Percentiles rank a stretch among this genome's conserved stretches.
These are phyloP conservation scores for Fabrea salina DNA, from an alignment of 169 alveolate species.

Conservation along the genomic window DNA sequence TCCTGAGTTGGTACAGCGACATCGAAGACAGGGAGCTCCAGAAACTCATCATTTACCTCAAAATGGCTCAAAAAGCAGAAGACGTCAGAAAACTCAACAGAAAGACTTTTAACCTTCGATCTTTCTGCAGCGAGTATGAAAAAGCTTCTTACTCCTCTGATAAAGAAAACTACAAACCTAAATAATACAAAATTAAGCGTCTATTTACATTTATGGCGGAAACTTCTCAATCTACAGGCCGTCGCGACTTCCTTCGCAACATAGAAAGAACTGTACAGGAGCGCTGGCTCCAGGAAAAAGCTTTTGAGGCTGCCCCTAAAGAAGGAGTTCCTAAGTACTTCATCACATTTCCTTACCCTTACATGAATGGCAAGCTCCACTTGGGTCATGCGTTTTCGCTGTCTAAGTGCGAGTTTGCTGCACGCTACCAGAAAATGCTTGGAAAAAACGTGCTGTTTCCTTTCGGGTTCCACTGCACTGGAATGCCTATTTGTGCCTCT, in stretches of 20 bases:
- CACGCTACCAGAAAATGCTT: slow-evolving; percentile 92
- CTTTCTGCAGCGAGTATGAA: slow-evolving; percentile 29
- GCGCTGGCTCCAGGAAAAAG: slow-evolving; percentile 85
- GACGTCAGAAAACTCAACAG: slow-evolving; percentile 72
- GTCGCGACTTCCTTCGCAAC: slow-evolving; percentile 14
- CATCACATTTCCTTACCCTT: slow-evolving; percentile 98
- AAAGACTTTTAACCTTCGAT: slow-evolving; percentile 38
- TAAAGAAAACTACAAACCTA: no score
- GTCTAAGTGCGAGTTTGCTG: slow-evolving; percentile 94
- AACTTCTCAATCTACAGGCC: no score
- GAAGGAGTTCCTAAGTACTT: slow-evolving; percentile 86
- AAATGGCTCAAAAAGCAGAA: slow-evolving; percentile 48
- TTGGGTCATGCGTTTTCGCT: slow-evolving; percentile 98
- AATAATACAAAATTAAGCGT: no score
- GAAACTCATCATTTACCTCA: slow-evolving; percentile 60
- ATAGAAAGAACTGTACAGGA: slow-evolving; percentile 55
- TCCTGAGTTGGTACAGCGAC: slow-evolving; percentile 41
- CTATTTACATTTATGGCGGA: no score
- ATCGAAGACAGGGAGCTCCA: slow-evolving; percentile 42
- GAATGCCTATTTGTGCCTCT: slow-evolving; percentile 98
- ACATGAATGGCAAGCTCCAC: slow-evolving; percentile 98
- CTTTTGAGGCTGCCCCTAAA: slow-evolving; percentile 86
- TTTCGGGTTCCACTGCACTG: slow-evolving; percentile 99
- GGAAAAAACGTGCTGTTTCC: slow-evolving; percentile 97
- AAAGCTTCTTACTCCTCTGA: no score